phyloP scores from a whole-genome alignment of 257 asterid genomes.

The Nemophila menziesii region DNA sequence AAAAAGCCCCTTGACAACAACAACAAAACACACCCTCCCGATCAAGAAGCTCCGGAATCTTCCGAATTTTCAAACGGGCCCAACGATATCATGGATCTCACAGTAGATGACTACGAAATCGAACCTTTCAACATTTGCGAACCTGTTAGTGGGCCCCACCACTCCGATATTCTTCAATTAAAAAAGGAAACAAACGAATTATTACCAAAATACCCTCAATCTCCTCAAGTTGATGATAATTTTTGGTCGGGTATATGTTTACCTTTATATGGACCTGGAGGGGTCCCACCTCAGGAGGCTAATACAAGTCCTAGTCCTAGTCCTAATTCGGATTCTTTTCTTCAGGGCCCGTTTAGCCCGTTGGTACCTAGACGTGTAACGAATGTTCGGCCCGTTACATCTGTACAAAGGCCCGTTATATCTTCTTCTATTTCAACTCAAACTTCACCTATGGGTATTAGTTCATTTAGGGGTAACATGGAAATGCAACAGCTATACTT shows the following conservation, averaged over 20 bases:
- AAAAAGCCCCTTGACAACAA: constrained; percentile 29
- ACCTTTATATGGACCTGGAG: constrained; percentile 28
- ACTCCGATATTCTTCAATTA: no score
- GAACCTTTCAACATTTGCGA: constrained; percentile 15
- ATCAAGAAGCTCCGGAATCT: constrained; percentile 21
- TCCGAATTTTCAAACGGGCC: constrained; percentile 15
- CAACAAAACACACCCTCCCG: constrained; percentile 19
- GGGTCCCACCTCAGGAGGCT: no score
- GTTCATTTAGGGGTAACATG: constrained; percentile 5
- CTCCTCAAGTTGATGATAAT: constrained; percentile 19
- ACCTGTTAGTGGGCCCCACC: no score
- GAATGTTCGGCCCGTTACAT: constrained; percentile 51
- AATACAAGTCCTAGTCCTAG: constrained; percentile 15
- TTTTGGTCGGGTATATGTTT: constrained; percentile 43
- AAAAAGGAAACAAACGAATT: constrained; percentile 28
- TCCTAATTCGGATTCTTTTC: constrained; percentile 13
- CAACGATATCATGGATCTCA: constrained; percentile 43
- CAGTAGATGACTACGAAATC: constrained; percentile 39
- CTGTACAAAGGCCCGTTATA: constrained; percentile 19
- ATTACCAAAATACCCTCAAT: constrained; percentile 22
- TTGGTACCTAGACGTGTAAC: constrained; percentile 28
- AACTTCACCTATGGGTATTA: constrained; percentile 11
- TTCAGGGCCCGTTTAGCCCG: constrained; percentile 38
- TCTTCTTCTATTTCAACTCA: constrained; percentile 32
- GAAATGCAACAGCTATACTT: constrained; percentile 16